Percentiles rank a stretch among this genome's conserved stretches.
Conservation (phyloP, 2,329 filamentous ascomycete genomes). For the Furcasterigmium sp. region DNA sequence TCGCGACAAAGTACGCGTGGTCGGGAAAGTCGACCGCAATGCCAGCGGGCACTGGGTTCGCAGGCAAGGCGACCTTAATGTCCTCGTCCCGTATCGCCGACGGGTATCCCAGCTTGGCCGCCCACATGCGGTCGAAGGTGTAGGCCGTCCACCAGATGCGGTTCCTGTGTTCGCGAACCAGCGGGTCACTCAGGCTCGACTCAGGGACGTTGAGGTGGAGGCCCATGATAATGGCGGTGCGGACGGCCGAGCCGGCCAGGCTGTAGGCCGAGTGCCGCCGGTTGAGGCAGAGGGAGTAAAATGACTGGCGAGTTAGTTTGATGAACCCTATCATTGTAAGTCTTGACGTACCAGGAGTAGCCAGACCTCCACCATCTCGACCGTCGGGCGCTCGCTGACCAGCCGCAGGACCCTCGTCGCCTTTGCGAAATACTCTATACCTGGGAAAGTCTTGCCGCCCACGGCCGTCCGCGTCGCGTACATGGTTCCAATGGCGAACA, state of each 20-base stretch:
- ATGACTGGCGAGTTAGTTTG: conserved; percentile 21
- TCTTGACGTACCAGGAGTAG: conserved; percentile 32
- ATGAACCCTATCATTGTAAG: no score
- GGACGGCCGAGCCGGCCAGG: conserved; percentile 37
- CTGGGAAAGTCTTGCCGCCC: conserved; percentile 29
- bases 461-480: conserved; percentile 33
- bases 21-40: conserved; percentile 23
- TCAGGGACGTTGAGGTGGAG: conserved; percentile 32
- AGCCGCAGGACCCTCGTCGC: conserved; percentile 32
- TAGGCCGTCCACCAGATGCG: conserved; percentile 39
- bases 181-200: conserved; percentile 30
- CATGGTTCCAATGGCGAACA: conserved; percentile 40
- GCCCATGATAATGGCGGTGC: conserved; percentile 36
- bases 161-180: conserved; percentile 30
- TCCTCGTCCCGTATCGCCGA: conserved; percentile 42
- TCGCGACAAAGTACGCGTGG: conserved; percentile 24
- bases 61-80: conserved; percentile 37
- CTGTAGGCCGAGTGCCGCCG: conserved; percentile 36
- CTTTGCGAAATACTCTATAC: conserved; percentile 34
- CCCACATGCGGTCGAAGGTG: conserved; percentile 40
- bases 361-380: conserved; percentile 37
- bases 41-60: conserved; percentile 21
- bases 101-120: conserved; percentile 41
- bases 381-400: conserved; percentile 32
- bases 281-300: conserved; percentile 38